A percentile compares a stretch with the other conserved stretches of the same genome.
These are phyloP conservation scores for Citropsis articulata DNA, from an alignment of 345 rosid species.

Conservation along the genomic window DNA sequence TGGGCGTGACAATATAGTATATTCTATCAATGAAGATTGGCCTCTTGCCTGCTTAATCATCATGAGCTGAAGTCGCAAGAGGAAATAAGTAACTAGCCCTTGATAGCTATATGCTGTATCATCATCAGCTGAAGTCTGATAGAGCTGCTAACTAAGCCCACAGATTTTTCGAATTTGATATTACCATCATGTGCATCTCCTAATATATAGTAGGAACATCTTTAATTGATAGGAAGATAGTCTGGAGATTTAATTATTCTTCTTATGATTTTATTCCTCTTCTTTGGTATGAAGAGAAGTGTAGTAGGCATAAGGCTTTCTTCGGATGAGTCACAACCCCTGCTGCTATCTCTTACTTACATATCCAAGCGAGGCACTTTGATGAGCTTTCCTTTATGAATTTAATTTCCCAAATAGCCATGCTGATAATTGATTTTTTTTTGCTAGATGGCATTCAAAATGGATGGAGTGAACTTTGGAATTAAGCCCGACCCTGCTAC, in stretches of 20 bases:
- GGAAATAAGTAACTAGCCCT: not conserved
- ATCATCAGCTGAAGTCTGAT: not conserved
- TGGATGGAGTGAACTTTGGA: too few relatives aligned
- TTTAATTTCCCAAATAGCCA: not conserved
- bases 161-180: not conserved
- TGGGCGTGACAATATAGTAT: not conserved
- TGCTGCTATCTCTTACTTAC: not conserved
- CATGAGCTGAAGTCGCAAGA: not conserved
- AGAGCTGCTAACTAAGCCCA: not conserved
- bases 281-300: not conserved
- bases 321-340: not conserved
- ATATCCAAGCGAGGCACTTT: not conserved
- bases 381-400: not conserved
- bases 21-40: not conserved
- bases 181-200: not conserved
- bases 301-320: not conserved
- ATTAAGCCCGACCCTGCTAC: slow-evolving; percentile 2
- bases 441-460: not conserved
- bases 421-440: not conserved
- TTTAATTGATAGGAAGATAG: not conserved
- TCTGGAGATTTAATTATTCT: not conserved
- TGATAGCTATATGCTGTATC: not conserved
- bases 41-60: too few relatives aligned
- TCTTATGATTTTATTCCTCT: not conserved
- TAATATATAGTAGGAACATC: not conserved